Evolutionary conservation across 768 basidiomycete species (phyloP).

Genomic region (Auricularia sp.): DNA sequence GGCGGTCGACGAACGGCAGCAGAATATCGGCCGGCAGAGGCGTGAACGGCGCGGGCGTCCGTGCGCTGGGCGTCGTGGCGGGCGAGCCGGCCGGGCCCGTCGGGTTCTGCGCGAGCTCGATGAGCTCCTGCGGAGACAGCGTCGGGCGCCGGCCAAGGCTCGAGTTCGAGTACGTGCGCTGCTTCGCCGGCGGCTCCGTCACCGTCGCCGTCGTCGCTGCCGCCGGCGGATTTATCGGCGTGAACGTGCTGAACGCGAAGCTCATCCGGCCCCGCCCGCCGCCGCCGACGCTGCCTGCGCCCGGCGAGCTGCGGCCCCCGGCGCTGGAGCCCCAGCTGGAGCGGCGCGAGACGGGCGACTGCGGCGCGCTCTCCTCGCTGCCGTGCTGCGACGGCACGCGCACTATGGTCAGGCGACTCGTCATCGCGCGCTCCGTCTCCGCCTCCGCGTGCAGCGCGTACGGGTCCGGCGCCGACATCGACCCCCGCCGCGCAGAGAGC

Average conservation of each 20-base stretch:
- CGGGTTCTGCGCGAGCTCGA: conserved; percentile 54
- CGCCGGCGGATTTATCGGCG: neutral
- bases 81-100: conserved; percentile 21
- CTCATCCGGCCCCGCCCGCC: neutral
- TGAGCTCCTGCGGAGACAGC: conserved; percentile 56
- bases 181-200: neutral
- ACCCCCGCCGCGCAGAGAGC: conserved; percentile 54
- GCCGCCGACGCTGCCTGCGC: neutral
- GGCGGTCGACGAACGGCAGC: conserved; percentile 80
- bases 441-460: conserved; percentile 48
- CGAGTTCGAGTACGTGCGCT: neutral
- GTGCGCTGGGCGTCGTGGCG: neutral
- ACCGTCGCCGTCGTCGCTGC: neutral
- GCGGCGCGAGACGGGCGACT: neutral
- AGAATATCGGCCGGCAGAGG: conserved; percentile 69
- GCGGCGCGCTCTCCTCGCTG: neutral
- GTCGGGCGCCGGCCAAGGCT: neutral
- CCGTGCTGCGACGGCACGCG: conserved; percentile 32
- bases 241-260: conserved; percentile 1
- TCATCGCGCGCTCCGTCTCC: conserved; percentile 39
- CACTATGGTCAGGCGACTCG: conserved; percentile 59
- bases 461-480: conserved; percentile 58
- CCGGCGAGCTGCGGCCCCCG: conserved; percentile 11
- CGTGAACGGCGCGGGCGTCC: conserved; percentile 52
- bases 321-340: conserved; percentile 24